These are phyloP conservation scores for Mortierella alpina DNA, from an alignment of 192 early-diverging fungal genomes.

Conservation along the genomic window DNA sequence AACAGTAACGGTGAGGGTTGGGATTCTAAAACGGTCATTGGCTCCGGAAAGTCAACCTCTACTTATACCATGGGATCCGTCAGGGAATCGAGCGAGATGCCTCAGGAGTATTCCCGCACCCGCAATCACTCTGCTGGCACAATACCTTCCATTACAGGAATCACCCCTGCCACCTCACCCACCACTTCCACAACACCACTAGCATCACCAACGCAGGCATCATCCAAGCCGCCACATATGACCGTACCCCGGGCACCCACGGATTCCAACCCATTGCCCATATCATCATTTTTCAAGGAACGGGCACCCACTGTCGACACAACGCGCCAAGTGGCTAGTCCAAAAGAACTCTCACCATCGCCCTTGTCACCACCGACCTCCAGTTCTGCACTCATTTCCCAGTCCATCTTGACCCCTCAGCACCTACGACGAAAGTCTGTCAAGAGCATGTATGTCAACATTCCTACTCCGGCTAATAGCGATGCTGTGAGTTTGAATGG, in stretches of 20 bases:
- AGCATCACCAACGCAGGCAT: background rate
- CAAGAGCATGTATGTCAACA: slow-evolving; percentile 53
- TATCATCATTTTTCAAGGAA: slow-evolving; percentile 42
- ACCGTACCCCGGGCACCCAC: slow-evolving; percentile 10
- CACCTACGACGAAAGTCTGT: slow-evolving; percentile 46
- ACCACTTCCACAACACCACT: background rate
- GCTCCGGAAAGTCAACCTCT: slow-evolving; percentile 13
- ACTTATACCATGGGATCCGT: slow-evolving; percentile 26
- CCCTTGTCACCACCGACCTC: slow-evolving; percentile 16
- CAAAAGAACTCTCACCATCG: background rate
- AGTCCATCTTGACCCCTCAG: slow-evolving; percentile 17
- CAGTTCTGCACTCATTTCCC: background rate
- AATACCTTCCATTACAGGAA: background rate
- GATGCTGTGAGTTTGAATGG: slow-evolving; percentile 4
- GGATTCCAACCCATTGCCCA: slow-evolving; percentile 38
- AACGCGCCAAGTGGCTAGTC: background rate
- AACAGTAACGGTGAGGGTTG: slow-evolving; percentile 33
- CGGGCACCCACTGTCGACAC: slow-evolving; percentile 2
- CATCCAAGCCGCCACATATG: background rate
- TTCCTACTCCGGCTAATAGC: slow-evolving; percentile 22
- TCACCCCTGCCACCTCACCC: background rate
- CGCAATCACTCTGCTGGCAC: slow-evolving; percentile 34
- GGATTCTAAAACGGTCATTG: slow-evolving; percentile 36
- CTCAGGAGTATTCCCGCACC: slow-evolving; percentile 9
- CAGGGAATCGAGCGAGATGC: slow-evolving; percentile 18